Conservation (phyloP, 2,329 filamentous ascomycete species). For the Pseudohalonectria lignicola region DNA sequence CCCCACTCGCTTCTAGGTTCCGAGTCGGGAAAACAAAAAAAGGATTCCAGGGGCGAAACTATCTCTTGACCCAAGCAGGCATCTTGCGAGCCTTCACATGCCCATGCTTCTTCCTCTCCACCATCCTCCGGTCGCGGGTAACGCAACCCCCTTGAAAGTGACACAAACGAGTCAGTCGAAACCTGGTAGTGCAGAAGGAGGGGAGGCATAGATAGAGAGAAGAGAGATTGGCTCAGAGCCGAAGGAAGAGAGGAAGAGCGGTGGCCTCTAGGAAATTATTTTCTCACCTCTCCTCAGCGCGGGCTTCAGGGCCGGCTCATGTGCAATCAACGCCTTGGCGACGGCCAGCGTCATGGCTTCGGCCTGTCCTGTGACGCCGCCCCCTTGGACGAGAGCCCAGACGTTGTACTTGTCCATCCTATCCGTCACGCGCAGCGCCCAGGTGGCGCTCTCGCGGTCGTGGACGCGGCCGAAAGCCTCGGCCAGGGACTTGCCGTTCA, state of each 20-base stretch:
- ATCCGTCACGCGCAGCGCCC: constrained; percentile 74
- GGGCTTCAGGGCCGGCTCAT: constrained; percentile 87
- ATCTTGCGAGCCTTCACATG: constrained; percentile 96
- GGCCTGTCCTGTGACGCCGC: constrained; percentile 88
- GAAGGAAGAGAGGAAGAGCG: constrained; percentile 10
- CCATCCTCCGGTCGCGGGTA: constrained; percentile 79
- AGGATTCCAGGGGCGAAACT: too few relatives aligned
- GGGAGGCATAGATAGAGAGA: too few relatives aligned
- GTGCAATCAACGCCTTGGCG: constrained; percentile 75
- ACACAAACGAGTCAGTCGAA: too few relatives aligned
- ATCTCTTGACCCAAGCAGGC: constrained; percentile 92
- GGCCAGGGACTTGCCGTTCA: constrained; percentile 81
- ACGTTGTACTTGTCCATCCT: constrained; percentile 95
- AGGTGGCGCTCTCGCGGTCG: constrained; percentile 87
- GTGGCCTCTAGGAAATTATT: constrained; percentile 20
- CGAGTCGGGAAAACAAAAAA: too few relatives aligned
- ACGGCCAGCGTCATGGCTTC: constrained; percentile 88
- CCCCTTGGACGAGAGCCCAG: constrained; percentile 74
- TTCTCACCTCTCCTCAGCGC: constrained; percentile 74
- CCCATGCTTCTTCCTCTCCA: constrained; percentile 97
- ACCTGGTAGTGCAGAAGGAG: too few relatives aligned
- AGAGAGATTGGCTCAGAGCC: too few relatives aligned
- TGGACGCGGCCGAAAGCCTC: constrained; percentile 80
- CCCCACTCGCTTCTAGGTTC: too few relatives aligned
- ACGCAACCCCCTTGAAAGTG: constrained; percentile 95